These are phyloP conservation scores for Penicillium robsamsonii DNA, from an alignment of 495 filamentous ascomycete species.

Conservation along the genomic window DNA sequence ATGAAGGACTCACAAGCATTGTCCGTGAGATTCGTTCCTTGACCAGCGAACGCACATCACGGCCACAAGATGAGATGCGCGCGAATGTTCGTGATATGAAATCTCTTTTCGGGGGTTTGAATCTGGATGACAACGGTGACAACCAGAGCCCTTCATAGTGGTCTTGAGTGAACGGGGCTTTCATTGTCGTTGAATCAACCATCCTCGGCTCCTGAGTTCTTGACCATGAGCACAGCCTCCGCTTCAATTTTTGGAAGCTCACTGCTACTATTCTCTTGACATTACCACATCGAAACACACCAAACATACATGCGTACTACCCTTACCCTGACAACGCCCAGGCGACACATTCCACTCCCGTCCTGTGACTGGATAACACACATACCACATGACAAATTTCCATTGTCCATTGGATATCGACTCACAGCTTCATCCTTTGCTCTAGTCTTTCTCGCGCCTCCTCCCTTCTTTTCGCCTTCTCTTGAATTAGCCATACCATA, in stretches of 20 bases:
- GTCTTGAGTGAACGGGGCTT: slow-evolving; percentile 4
- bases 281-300: not conserved
- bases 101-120: slow-evolving; percentile 60
- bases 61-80: slow-evolving; percentile 59
- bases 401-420: not conserved
- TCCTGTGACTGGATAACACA: not conserved
- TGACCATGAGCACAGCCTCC: not conserved
- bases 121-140: slow-evolving; percentile 38
- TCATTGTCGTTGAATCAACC: not conserved
- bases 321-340: not conserved
- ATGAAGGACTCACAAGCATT: slow-evolving; percentile 68
- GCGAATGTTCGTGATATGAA: slow-evolving; percentile 75
- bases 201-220: not conserved
- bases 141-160: slow-evolving; percentile 20
- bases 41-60: slow-evolving; percentile 65
- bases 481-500: not conserved
- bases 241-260: not conserved
- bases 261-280: not conserved
- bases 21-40: slow-evolving; percentile 74
- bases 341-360: not conserved
- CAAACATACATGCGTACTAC: not conserved
- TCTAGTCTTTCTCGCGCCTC: not conserved
- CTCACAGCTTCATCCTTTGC: not conserved
- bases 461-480: not conserved
- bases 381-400: too few species aligned